Evolutionary conservation across 2,329 filamentous ascomycete species (phyloP), one percentile per base, ranked within the genome.

Genomic region (Corinectria fuckeliana): DNA sequence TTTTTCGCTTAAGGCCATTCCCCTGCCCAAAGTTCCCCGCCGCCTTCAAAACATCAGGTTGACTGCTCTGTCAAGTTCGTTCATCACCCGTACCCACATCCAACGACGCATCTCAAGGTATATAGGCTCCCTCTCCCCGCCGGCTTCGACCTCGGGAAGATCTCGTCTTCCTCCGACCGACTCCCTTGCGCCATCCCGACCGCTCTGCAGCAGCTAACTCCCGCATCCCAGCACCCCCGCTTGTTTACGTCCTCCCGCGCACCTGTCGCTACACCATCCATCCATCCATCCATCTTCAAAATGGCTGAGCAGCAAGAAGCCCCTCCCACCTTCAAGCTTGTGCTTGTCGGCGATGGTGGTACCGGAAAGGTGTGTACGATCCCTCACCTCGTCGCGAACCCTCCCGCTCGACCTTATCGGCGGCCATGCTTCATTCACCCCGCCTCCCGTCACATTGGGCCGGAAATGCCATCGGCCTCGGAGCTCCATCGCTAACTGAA

Each of bases 341-440:
- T 99, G 80, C 92, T 99, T 82, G 95, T 99, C 76, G 95, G 95
- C 80, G 95, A 99, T 79, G 95, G 95, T 82, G 95, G 95, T 87
- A 99, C 95, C 75, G 95, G 95, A 84, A 99, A 99, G 93, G 95
- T 96, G 64, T 63, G 75, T 77, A 63, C 44, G 60, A 63, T 63
- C 62, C 60, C 53, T 67, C 62, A 61, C 60, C 53, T 67, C 62
- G 62, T 61, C 51, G 53, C 61, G 56, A 65, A 49, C 50, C 42
- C 20, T 53, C 47, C 49, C 59, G 58, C 26, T 55, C 66, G 64
- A 64, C 63, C 55, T 66, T 61, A 58, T 69, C 63, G 57, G 63
- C 47, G 41, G 56, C 51, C 60, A 41, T 56, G 55, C 56, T 64
- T 64, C n/a, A n/a, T n/a, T 55, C 62, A 54, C 57, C 68, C 69